Evolutionary conservation across 306 rosid species (phyloP), one percentile per base, ranked within the genome.

Genomic region (Quillaja saponaria): DNA sequence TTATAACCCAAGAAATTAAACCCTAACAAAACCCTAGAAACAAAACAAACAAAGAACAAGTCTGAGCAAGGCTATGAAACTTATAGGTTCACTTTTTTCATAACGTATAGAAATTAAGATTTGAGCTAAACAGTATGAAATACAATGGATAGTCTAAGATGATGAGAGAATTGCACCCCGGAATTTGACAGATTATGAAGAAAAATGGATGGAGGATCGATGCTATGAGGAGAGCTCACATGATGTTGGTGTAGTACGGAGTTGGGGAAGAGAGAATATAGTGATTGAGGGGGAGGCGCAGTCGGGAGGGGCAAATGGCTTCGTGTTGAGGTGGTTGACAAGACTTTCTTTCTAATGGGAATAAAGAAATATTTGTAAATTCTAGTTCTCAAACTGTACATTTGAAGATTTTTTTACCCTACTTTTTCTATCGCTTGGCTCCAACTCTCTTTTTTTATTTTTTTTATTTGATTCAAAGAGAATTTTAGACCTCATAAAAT

Each of bases 311-410:
- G 78, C 76, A 14, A 69, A 39, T 73, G 48, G 67, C 85, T 71
- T 53, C 63, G 79, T 31, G 58, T 62, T 65, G 67, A 55, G 73
- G 70, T 81, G 69, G 72, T 74, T 82, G 92, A 85, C 82, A 77
- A 79, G 82, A 78, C 80, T 64, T 68, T 76, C 77, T 82, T 82
- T 71, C 58, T 62, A 61, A 55, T 11, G 57, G 48, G 55, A 54
- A 61, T 39, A 71, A 67, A 66, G 41, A 77, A 74, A 47, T 49
- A 68, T 70, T 68, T 77, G 71, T 73, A 81, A 74, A 58, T 66
- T 12, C 17, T 17, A 65, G 46, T 74, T 76, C 61, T 72, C 76
- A 46, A 54, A 12, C 44, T 39, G 44, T 39, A 2, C 4, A 7
- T 12, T 12, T 8, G 4, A 8, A 39, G 5, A 39, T 61, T 72